Base-by-base conservation (phyloP, 2,329 filamentous ascomycete genomes). In the Botrytis pseudocinerea region DNA sequence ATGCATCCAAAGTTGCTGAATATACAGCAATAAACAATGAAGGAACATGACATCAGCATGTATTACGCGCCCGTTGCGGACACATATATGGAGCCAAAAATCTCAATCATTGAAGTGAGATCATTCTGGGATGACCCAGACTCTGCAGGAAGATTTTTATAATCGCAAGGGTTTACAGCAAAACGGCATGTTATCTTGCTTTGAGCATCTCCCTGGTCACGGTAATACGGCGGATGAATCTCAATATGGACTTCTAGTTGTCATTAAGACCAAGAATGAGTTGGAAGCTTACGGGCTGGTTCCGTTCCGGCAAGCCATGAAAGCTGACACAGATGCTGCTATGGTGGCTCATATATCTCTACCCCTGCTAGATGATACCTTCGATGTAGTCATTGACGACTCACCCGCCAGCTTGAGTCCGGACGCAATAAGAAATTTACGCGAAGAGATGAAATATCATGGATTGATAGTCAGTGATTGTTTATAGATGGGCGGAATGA, bases 141-240 rank as follows among this genome's bases (percentile, higher is more conserved):
- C 42, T 8, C 7, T 38, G 38, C 38, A 38, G 7, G 82, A 32
- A 81, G 80, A 44, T 82, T 85, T 72, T 79, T 83, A 42, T 82
- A 81, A 63, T 82, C 82, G 14, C 77, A 81, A 77, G 59, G 83
- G 83, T 12, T 77, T 85, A 22, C 79, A 80, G 35, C 80, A 83
- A 66, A 76, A 79, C n/a, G 81, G 81, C 10, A 78, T 85, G 35
- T 77, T 84, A 9, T 81, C 84, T 9, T 84, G 82, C 70, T 80
- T 83, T 1, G 85, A 85, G 75, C 82, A 85, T 78, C 85, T 85
- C 57, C 84, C 83, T 7, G 83, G 84, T 0, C 83, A 84, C 76
- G 83, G 83, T 40, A 82, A 84, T 74, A 85, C 82, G 0, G 82
- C 81, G n/a, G 80, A 83, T 0, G 83, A 85, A 74, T 85, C 83